A percentile compares a stretch with the other conserved stretches of the same genome.
Conservation (phyloP, 768 basidiomycete species). For the Mycena sanguinolenta region DNA sequence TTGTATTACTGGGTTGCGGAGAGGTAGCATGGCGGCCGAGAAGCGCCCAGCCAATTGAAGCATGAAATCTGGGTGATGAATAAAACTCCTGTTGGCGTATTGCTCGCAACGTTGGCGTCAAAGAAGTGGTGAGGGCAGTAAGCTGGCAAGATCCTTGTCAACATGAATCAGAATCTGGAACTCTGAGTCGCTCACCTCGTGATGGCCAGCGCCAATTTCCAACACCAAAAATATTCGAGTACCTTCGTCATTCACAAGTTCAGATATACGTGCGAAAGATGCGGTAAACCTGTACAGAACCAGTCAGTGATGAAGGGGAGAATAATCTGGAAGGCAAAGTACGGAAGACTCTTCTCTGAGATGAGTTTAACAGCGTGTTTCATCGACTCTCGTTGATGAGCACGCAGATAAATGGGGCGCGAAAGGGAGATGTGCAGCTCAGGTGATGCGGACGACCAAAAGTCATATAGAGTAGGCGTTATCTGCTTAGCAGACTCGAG, state of each 20-base stretch:
- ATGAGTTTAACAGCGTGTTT: slow-evolving; percentile 69
- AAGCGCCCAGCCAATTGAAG: slow-evolving; percentile 91
- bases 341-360: slow-evolving; percentile 64
- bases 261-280: slow-evolving; percentile 80
- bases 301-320: slow-evolving; percentile 16
- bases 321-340: neutral
- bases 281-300: slow-evolving; percentile 67
- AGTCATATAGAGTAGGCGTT: slow-evolving; percentile 63
- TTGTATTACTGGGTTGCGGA: slow-evolving; percentile 7
- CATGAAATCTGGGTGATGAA: slow-evolving; percentile 84
- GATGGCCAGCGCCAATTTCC: slow-evolving; percentile 88
- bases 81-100: slow-evolving; percentile 88
- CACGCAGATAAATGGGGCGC: slow-evolving; percentile 82
- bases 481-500: slow-evolving; percentile 56
- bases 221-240: slow-evolving; percentile 86
- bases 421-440: slow-evolving; percentile 91
- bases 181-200: slow-evolving; percentile 62
- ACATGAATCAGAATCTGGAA: neutral
- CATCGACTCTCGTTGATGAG: slow-evolving; percentile 84
- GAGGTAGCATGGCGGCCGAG: slow-evolving; percentile 52
- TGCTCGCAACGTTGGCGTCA: slow-evolving; percentile 69
- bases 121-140: slow-evolving; percentile 61
- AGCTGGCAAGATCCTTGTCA: slow-evolving; percentile 59
- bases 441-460: slow-evolving; percentile 47
- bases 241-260: slow-evolving; percentile 83